phyloP scores from a whole-genome alignment of 2,329 filamentous ascomycete genomes.

The Aspergillus transmontanensis region DNA sequence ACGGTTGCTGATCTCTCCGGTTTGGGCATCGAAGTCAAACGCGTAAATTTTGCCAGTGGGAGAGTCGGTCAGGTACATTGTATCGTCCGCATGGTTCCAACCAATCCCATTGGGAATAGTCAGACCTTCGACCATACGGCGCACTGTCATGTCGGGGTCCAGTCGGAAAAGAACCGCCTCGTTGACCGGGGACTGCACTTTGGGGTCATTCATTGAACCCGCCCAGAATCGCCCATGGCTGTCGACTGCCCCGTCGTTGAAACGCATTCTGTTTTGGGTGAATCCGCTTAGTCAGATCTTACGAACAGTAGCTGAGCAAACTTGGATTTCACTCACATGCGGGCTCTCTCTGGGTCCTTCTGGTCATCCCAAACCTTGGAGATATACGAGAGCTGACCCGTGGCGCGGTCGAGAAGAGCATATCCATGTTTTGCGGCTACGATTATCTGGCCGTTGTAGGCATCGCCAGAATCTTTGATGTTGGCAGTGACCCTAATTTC shows the following conservation, averaged over 20 bases:
- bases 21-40: slow-evolving; percentile 70
- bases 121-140: slow-evolving; percentile 64
- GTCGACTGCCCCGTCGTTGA: slow-evolving; percentile 83
- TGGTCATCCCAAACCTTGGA: slow-evolving; percentile 58
- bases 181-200: slow-evolving; percentile 54
- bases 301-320: slow-evolving; percentile 2
- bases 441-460: slow-evolving; percentile 64
- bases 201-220: slow-evolving; percentile 82
- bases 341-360: slow-evolving; percentile 50
- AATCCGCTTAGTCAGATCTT: slow-evolving; percentile 16
- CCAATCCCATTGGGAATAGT: slow-evolving; percentile 83
- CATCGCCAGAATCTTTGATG: slow-evolving; percentile 62
- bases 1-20: slow-evolving; percentile 67
- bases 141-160: slow-evolving; percentile 61
- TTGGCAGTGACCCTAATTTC: slow-evolving; percentile 70
- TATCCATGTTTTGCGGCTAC: slow-evolving; percentile 81
- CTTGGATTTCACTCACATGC: slow-evolving; percentile 39
- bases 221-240: slow-evolving; percentile 81
- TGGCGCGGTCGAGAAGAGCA: slow-evolving; percentile 71
- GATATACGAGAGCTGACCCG: slow-evolving; percentile 59
- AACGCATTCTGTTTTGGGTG: slow-evolving; percentile 50
- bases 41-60: slow-evolving; percentile 69
- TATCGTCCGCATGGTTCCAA: slow-evolving; percentile 73
- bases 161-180: slow-evolving; percentile 75
- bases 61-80: slow-evolving; percentile 83